Percentiles rank a stretch among this genome's conserved stretches.
These are phyloP conservation scores for Cetraspora pellucida DNA, from an alignment of 192 early-diverging fungal species.

Conservation along the genomic window DNA sequence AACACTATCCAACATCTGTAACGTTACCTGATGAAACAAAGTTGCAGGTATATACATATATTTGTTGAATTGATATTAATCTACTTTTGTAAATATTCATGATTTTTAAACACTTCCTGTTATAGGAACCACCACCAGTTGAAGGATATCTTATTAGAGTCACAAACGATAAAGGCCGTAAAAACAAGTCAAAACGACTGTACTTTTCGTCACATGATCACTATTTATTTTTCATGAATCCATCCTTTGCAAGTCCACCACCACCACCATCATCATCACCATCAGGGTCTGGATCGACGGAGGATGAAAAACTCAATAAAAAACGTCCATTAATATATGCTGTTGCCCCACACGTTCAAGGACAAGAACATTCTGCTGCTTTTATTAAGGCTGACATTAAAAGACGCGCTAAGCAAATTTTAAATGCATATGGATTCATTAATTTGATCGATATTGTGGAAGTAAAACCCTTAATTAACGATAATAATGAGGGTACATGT, in stretches of 20 bases:
- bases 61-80: background rate
- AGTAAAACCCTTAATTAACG: background rate
- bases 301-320: constrained; percentile 6
- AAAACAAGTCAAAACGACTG: constrained; percentile 33
- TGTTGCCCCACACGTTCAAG: constrained; percentile 41
- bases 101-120: background rate
- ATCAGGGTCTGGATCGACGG: background rate
- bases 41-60: constrained; percentile 11
- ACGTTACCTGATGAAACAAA: background rate
- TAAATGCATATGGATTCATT: background rate
- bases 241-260: constrained; percentile 38
- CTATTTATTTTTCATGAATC: constrained; percentile 41
- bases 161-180: constrained; percentile 41
- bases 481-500: background rate
- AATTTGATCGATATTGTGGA: constrained; percentile 5
- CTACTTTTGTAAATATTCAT: background rate
- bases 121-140: constrained; percentile 43
- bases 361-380: constrained; percentile 36
- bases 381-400: background rate
- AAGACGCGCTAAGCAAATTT: constrained; percentile 10
- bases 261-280: constrained; percentile 26
- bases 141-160: constrained; percentile 45
- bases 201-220: constrained; percentile 48
- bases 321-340: constrained; percentile 39
- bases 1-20: constrained; percentile 42